These are phyloP conservation scores for Comarum palustre DNA, from an alignment of 306 rosid species.

Conservation along the genomic window DNA sequence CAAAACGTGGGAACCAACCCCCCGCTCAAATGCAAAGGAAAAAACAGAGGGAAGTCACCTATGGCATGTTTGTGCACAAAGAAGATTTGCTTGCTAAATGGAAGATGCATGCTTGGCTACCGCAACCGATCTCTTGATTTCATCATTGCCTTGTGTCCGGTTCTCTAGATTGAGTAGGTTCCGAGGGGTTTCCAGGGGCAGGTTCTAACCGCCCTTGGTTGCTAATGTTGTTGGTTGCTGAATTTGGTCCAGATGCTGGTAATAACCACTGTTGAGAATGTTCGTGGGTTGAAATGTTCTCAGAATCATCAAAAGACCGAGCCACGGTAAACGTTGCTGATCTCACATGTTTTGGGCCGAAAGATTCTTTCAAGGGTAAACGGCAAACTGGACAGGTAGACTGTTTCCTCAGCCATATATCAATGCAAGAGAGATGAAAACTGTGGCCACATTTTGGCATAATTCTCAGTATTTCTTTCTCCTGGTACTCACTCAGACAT, in stretches of 20 bases:
- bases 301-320: slow-evolving; percentile 50
- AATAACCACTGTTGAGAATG: slow-evolving; percentile 44
- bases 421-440: slow-evolving; percentile 90
- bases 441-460: slow-evolving; percentile 93
- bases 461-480: slow-evolving; percentile 70
- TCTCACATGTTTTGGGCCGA: slow-evolving; percentile 48
- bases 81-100: slow-evolving; percentile 23
- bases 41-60: slow-evolving; percentile 12
- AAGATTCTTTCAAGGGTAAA: slow-evolving; percentile 57
- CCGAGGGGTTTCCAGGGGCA: slow-evolving; percentile 29
- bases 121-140: slow-evolving; percentile 22
- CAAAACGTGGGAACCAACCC: slow-evolving; percentile 14
- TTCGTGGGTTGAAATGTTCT: slow-evolving; percentile 32
- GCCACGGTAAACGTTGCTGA: slow-evolving; percentile 43
- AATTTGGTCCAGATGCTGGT: slow-evolving; percentile 27
- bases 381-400: slow-evolving; percentile 94
- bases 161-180: slow-evolving; percentile 37
- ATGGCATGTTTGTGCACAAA: slow-evolving; percentile 9
- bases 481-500: slow-evolving; percentile 85
- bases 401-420: slow-evolving; percentile 80
- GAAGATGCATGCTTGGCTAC: slow-evolving; percentile 16
- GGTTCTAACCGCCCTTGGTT: slow-evolving; percentile 33
- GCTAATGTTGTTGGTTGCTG: slow-evolving; percentile 25
- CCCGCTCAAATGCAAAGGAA: not conserved
- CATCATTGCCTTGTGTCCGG: slow-evolving; percentile 37